These are phyloP conservation scores for Sordariomycetes sp. DNA, from an alignment of 2,329 filamentous ascomycete genomes.

Conservation along the genomic window DNA sequence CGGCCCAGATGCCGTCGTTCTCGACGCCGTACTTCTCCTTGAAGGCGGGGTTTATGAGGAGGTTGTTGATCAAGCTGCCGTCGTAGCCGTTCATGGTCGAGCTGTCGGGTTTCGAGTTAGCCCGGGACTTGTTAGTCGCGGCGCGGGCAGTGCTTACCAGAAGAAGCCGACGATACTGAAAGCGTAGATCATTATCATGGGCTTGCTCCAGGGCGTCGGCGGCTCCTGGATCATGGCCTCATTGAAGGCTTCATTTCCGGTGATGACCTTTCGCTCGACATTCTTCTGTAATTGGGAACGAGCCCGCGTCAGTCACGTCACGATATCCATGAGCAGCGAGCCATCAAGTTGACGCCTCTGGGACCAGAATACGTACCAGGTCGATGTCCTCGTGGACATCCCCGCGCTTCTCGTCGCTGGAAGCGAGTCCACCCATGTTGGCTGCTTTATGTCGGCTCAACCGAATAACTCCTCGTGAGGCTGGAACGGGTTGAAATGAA, in stretches of 20 bases:
- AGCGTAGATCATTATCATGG: slow-evolving; percentile 28
- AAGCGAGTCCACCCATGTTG: not conserved
- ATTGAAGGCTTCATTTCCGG: slow-evolving; percentile 22
- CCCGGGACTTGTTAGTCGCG: slow-evolving; percentile 12
- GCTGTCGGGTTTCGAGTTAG: not conserved
- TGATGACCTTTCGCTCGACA: slow-evolving; percentile 61
- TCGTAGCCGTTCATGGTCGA: slow-evolving; percentile 43
- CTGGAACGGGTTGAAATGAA: not conserved
- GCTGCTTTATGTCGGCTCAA: not conserved
- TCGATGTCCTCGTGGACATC: not conserved
- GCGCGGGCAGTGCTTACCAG: slow-evolving; percentile 13
- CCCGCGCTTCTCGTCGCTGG: not conserved
- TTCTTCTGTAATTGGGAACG: slow-evolving; percentile 59
- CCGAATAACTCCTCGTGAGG: not conserved
- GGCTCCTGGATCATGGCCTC: slow-evolving; percentile 44
- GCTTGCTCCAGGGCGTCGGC: slow-evolving; percentile 25
- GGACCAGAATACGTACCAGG: not conserved
- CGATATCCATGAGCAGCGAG: not conserved
- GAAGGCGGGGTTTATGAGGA: slow-evolving; percentile 30
- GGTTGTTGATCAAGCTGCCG: slow-evolving; percentile 37
- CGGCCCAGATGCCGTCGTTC: slow-evolving; percentile 34
- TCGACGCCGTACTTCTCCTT: slow-evolving; percentile 25
- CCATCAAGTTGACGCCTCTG: not conserved
- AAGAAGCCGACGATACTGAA: slow-evolving; percentile 36
- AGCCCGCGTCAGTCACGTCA: not conserved